Evolutionary conservation across 1,284 basidiomycete genomes (phyloP), one percentile per base, ranked within the genome.

Genomic region (Amylostereum chailletii): DNA sequence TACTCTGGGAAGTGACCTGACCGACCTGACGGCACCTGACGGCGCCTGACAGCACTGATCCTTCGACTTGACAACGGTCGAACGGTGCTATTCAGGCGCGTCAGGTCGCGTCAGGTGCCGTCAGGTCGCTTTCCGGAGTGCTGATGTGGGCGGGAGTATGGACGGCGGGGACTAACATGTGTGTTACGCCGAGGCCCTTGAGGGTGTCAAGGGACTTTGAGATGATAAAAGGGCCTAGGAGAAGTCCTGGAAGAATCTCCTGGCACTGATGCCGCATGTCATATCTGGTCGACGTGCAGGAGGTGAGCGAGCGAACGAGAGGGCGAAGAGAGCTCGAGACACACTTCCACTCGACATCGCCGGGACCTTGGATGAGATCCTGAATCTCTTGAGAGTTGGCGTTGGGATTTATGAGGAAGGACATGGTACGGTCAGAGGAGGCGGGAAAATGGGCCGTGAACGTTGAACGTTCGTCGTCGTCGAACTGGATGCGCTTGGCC

Each of bases 231-330:
- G 93, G 92, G 0, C 94, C 94, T 1, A 96, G 79, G 42, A 82
- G 77, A 39, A 97, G 77, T 7, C 81, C 81, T 2, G 90, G 90
- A 0, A 95, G 72, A 58, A 96, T 93, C 65, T 93, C 83, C 68
- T 97, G 94, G 56, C 91, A 92, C 62, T 94, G 86, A 42, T 93
- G 72, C 40, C 94, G 77, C 94, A 96, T 96, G 65, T 96, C 93
- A 61, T 96, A 96, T 62, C 90, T 94, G 51, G n/a, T 38, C 49
- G 42, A 39, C 41, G 26, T 32, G 39, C 11, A 6, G 42, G 48
- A 47, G 39, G 42, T 8, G 46, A 3, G 27, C 30, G 10, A n/a
- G 43, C 10, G 31, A n/a, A 32, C 8, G 27, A 11, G 11, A 36
- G 5, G 43, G 27, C 30, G 39, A 36, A 50, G 42, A 19, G 19